Evolutionary conservation across 768 basidiomycete genomes (phyloP), one percentile per base, ranked within the genome.

Genomic region (Termitomyces titanicus): DNA sequence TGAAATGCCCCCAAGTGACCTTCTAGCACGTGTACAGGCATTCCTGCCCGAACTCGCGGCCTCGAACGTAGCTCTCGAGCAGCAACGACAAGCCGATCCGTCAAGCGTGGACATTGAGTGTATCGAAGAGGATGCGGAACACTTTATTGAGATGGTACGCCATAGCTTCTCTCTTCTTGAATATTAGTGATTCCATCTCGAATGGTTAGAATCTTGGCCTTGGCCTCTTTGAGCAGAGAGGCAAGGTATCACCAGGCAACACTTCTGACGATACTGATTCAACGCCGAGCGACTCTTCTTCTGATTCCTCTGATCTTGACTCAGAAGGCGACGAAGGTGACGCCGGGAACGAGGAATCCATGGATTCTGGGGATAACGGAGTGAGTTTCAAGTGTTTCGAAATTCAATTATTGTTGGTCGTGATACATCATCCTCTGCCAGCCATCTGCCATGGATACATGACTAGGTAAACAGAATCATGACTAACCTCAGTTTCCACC

Each of bases 61-160:
- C 12, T 85, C 87, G 2, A 89, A 88, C 60, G 75, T 74, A 2
- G 66, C 77, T 1, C 75, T 89, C 17, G 62, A 74, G 3, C 72
- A 75, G 54, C 73, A 73, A n/a, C n/a, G 51, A 17, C 51, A 55
- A 27, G 34, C 51, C 5, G 76, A 84, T 55, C 85, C 85, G 0
- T 63, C 66, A 17, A 85, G 82, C 60, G 71, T 89, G n/a, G 82
- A 89, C 62, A 88, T 91, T 38, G 89, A 91, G 66, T 75, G 83
- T 53, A 61, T 89, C 25, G 69, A 71, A 6, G 76, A 72, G 22
- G 73, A 72, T 20, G 74, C 73, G 51, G 74, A 74, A 6, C 76
- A 67, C 55, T 82, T 85, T 63, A 85, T 89, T 60, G 80, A 88
- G 65, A 87, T 88, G 85, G 86, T 83, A 59, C 47, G 70, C 62